A percentile compares a stretch with the other conserved stretches of the same genome.
These are phyloP conservation scores for Carex scoparia DNA, from an alignment of 176 grass and related monocot species.

Conservation along the genomic window DNA sequence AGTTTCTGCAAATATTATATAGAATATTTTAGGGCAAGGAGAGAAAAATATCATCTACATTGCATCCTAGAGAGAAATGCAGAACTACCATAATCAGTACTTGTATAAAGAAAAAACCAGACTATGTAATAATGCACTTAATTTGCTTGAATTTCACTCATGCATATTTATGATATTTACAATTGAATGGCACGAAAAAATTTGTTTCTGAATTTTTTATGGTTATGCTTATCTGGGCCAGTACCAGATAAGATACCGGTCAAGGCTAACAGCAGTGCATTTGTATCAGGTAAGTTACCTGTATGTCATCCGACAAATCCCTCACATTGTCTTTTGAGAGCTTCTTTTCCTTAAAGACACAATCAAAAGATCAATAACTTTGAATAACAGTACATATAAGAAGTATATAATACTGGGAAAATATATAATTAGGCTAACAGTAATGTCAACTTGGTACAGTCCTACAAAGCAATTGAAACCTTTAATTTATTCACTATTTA, in stretches of 20 bases:
- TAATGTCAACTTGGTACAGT: neutral
- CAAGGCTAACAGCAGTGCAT: neutral
- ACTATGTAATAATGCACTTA: neutral
- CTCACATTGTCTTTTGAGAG: conserved; percentile 84
- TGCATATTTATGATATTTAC: neutral
- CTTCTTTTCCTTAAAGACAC: conserved; percentile 74
- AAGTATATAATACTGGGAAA: neutral
- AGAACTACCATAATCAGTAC: neutral
- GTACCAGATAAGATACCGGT: neutral
- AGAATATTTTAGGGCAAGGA: conserved; percentile 4
- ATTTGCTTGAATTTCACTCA: neutral
- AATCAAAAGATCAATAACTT: conserved; percentile 11
- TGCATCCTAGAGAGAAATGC: conserved; percentile 22
- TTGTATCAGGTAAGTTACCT: conserved; percentile 26
- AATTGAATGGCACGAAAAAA: neutral
- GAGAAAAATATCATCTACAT: conserved; percentile 14
- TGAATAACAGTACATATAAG: conserved; percentile 15
- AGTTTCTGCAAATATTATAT: conserved; percentile 68
- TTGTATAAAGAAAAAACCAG: neutral
- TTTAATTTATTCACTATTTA: neutral
- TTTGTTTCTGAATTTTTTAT: neutral
- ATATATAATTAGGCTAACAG: neutral
- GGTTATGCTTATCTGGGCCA: neutral
- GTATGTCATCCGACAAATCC: conserved; percentile 69
- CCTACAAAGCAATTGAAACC: neutral